Conservation (phyloP, 306 rosid genomes). For the Quillaja saponaria region DNA sequence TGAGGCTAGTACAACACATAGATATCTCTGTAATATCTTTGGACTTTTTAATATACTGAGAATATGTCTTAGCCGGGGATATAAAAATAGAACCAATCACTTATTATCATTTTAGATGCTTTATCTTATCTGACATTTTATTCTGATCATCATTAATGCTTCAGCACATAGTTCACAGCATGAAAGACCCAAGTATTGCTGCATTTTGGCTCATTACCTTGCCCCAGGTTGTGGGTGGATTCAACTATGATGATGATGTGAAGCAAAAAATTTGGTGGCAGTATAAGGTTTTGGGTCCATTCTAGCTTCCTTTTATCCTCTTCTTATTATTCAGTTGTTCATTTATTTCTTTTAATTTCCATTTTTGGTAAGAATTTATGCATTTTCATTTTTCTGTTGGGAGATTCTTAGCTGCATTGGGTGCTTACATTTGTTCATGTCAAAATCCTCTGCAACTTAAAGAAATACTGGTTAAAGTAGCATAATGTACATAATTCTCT, state of each 20-base stretch:
- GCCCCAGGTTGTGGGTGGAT: conserved; percentile 88
- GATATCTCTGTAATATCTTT: too few relatives aligned
- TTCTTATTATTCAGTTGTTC: conserved; percentile 26
- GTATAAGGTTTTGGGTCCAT: conserved; percentile 66
- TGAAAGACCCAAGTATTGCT: conserved; percentile 96
- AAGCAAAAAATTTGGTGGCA: conserved; percentile 92
- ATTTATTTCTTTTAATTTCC: neutral
- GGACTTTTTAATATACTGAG: conserved; percentile 6
- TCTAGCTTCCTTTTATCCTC: conserved; percentile 25
- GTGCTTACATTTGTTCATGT: conserved; percentile 5
- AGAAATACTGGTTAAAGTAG: too few relatives aligned
- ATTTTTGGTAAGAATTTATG: conserved; percentile 11
- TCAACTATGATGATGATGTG: conserved; percentile 72
- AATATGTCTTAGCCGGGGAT: conserved; percentile 5
- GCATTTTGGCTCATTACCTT: conserved; percentile 89
- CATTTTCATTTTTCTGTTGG: conserved; percentile 3
- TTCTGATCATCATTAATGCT: conserved; percentile 20
- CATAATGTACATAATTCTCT: too few relatives aligned
- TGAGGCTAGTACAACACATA: conserved; percentile 57
- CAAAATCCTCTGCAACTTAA: conserved; percentile 23
- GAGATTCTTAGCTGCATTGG: conserved; percentile 10
- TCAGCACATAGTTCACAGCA: conserved; percentile 88
- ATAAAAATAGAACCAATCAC: conserved; percentile 6
- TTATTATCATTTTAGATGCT: neutral
- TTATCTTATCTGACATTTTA: conserved; percentile 34